phyloP scores from a whole-genome alignment of 306 rosid genomes.

The Sechiopsis laciniata region DNA sequence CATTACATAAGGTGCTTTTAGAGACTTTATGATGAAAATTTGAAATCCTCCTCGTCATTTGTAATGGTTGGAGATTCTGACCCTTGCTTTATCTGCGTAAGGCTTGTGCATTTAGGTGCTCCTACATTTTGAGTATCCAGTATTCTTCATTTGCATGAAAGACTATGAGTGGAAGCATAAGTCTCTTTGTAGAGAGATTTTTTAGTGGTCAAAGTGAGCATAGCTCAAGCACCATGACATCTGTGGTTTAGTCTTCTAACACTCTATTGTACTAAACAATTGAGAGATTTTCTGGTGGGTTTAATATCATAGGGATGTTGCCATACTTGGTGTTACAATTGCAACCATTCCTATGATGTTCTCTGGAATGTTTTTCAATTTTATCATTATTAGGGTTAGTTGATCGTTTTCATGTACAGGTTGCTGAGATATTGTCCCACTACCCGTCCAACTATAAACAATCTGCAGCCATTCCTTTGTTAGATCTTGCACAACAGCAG shows the following conservation, averaged over 20 bases:
- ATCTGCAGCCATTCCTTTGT: slow-evolving; percentile 89
- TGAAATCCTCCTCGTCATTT: background rate
- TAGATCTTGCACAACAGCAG: slow-evolving; percentile 99
- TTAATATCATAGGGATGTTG: background rate
- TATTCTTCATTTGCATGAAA: background rate
- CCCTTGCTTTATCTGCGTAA: slow-evolving; percentile 11
- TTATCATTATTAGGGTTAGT: background rate
- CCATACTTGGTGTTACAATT: background rate
- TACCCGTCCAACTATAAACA: slow-evolving; percentile 98
- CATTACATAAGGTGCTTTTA: background rate
- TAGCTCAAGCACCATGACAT: too few relatives aligned
- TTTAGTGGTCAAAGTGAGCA: too few relatives aligned
- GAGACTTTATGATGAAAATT: background rate
- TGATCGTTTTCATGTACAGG: slow-evolving; percentile 39
- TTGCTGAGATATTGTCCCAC: slow-evolving; percentile 78
- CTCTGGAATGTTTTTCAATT: background rate
- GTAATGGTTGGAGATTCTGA: background rate
- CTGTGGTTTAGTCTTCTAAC: too few relatives aligned
- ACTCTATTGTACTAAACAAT: too few relatives aligned
- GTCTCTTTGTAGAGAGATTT: background rate
- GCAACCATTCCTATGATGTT: background rate
- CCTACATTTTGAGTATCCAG: slow-evolving; percentile 33
- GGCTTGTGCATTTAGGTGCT: slow-evolving; percentile 61
- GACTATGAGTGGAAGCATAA: too few relatives aligned
- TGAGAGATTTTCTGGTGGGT: background rate